Base-by-base conservation (phyloP, 225 moss, liverwort and hornwort species). In the Marchantia polymorpha region DNA sequence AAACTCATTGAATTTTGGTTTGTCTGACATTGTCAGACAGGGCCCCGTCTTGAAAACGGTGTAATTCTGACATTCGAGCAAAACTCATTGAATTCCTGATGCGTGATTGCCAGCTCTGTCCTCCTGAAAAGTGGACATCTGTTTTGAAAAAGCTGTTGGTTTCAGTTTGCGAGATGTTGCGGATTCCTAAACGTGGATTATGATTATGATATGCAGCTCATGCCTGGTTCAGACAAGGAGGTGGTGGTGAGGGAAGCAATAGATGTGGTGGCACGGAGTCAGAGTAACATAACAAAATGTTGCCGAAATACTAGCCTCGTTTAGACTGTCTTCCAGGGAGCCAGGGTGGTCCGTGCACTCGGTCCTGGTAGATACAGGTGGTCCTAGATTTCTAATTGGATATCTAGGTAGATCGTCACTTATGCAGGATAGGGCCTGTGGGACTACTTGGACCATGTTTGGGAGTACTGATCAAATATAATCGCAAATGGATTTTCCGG, bases 211-310 rank as follows among this genome's bases (percentile, higher is more conserved):
- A 5, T 76, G 76, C 78, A 78, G 78, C 68, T 31, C 78, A 79
- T 60, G 49, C 68, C 31, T 79, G 78, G 78, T 79, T 79, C 39
- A 79, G 23, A 5, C 69, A 69, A 55, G 69, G 78, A 10, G 78
- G 78, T 56, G 78, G 27, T 68, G 53, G 68, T 22, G 20, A 39
- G 31, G 78, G n/a, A 56, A 70, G 51, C 54, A 59, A n/a, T 75
- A 60, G 56, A 59, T 31, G 17, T 0, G 27, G 58, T 11, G 10
- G 31, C 39, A 58, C 39, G 58, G 75, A 30, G 58, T 19, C 31
- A 27, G 30, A 69, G 68, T 69, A 69, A 26, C 26, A 15, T 39
- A 58, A 9, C n/a, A 64, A 0, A 8, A 64, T 9, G 19, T 64
- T 19, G 9, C 23, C n/a, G 19, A 12, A 19, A 56, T 19, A 56